Evolutionary conservation across 2,329 filamentous ascomycete species (phyloP), one percentile per base, ranked within the genome.

Genomic region (Diaporthe ilicicola): DNA sequence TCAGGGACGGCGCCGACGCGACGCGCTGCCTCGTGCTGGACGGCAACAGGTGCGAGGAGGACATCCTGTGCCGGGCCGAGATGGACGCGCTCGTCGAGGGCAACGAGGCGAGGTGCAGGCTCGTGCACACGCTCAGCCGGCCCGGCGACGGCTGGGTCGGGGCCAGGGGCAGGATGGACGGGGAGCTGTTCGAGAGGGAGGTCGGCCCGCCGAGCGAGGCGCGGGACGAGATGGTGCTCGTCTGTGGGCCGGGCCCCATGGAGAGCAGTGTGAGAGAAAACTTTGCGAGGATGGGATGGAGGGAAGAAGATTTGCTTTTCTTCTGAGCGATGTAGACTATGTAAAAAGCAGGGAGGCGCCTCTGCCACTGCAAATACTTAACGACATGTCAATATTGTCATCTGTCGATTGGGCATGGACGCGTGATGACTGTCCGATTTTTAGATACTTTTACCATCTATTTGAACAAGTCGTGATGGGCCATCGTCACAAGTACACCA

Each of bases 1-100:
- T 94, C 79, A 84, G 87, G 55, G 89, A 95, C 73, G 75, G 78
- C 1, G 78, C 84, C 0, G 93, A 95, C 76, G 74, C 80, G 10
- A 96, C 93, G 0, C 82, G 79, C 2, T 97, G 94, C 77, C 82
- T 92, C 1, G 86, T 98, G 0, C 83, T 98, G 0, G 87, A 97
- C 76, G 94, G 94, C 0, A 98, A 98, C 76, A 84, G 93, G 15
- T 77, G 85, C 8, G 88, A 93, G 67, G 90, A 92, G 73, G 95
- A 98, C 78, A 97, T 98, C n/a, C 84, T 98, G 0, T 94, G 93
- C 77, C 89, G 87, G 72, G 81, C 85, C 1, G 93, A 97, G 70
- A 84, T 98, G 3, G 94, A 97, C 77, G 77, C 71, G 0, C 85
- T 94, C 76, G 86, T 86, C 0, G 79, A 75, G 2, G 82, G 82